These are phyloP conservation scores for Paecilomyces fulvus DNA, from an alignment of 2,329 filamentous ascomycete species.

Conservation along the genomic window DNA sequence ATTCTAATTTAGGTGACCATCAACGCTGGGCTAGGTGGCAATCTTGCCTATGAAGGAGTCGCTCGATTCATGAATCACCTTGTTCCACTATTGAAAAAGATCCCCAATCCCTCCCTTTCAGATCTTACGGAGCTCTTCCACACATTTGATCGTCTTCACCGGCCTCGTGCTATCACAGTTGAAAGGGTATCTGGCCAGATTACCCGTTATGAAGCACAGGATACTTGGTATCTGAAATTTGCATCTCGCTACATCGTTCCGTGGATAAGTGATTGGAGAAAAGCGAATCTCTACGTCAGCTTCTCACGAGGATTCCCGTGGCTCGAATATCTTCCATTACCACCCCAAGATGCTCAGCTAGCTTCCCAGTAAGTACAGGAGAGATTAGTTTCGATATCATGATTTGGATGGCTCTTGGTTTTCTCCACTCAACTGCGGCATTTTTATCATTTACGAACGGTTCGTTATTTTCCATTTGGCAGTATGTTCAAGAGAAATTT, in stretches of 20 bases:
- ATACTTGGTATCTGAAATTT: constrained; percentile 12
- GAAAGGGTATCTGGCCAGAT: constrained; percentile 12
- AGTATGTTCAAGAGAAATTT: too few relatives aligned
- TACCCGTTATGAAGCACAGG: constrained; percentile 16
- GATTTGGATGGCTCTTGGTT: too few relatives aligned
- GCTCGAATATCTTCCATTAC: background rate
- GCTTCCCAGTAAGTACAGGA: background rate
- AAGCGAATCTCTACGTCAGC: background rate
- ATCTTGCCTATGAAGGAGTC: constrained; percentile 28
- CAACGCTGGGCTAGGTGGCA: constrained; percentile 28
- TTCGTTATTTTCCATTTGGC: too few relatives aligned
- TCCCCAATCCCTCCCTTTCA: constrained; percentile 6
- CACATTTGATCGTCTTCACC: constrained; percentile 12
- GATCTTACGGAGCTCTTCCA: constrained; percentile 10
- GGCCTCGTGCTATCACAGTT: constrained; percentile 9
- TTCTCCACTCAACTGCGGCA: too few relatives aligned
- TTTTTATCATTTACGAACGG: too few relatives aligned
- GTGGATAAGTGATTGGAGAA: background rate
- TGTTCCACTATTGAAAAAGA: constrained; percentile 8
- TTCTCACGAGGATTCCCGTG: background rate
- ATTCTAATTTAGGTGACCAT: constrained; percentile 9
- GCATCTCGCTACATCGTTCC: constrained; percentile 7
- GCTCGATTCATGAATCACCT: constrained; percentile 26
- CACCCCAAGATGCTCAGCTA: background rate
- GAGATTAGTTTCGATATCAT: too few relatives aligned